Evolutionary conservation across 2,329 filamentous ascomycete species (phyloP).

Genomic region (Juglanconis oblonga): DNA sequence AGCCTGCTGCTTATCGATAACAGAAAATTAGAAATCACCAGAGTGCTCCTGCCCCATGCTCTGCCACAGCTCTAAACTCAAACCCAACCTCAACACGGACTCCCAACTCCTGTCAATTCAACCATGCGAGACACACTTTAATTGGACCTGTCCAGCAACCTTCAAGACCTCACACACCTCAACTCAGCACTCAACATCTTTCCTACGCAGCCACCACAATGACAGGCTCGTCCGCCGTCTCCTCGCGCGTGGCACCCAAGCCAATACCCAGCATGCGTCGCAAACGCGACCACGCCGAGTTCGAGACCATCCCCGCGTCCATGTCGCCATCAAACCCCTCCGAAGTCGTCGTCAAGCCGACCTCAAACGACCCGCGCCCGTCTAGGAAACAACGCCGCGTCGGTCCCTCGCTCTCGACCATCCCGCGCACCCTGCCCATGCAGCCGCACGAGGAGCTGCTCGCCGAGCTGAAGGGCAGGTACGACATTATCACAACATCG

Average conservation of each 20-base stretch:
- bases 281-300: constrained; percentile 9
- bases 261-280: not conserved
- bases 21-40: not conserved
- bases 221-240: not conserved
- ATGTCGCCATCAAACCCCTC: not conserved
- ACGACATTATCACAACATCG: constrained; percentile 50
- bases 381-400: constrained; percentile 23
- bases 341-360: not conserved
- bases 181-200: not conserved
- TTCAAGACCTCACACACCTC: too few relatives aligned
- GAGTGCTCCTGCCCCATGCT: not conserved
- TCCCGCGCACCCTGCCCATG: constrained; percentile 25
- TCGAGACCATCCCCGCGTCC: constrained; percentile 1
- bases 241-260: not conserved
- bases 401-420: constrained; percentile 16
- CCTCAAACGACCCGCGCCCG: not conserved
- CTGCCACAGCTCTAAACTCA: not conserved
- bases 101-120: not conserved
- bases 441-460: constrained; percentile 41
- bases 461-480: constrained; percentile 41
- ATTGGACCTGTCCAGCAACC: not conserved
- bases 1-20: constrained; percentile 12
- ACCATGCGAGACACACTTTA: not conserved
- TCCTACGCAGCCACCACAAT: not conserved
- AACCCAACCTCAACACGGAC: not conserved